These are phyloP conservation scores for Dryas octopetala DNA, from an alignment of 306 rosid genomes.

Conservation along the genomic window DNA sequence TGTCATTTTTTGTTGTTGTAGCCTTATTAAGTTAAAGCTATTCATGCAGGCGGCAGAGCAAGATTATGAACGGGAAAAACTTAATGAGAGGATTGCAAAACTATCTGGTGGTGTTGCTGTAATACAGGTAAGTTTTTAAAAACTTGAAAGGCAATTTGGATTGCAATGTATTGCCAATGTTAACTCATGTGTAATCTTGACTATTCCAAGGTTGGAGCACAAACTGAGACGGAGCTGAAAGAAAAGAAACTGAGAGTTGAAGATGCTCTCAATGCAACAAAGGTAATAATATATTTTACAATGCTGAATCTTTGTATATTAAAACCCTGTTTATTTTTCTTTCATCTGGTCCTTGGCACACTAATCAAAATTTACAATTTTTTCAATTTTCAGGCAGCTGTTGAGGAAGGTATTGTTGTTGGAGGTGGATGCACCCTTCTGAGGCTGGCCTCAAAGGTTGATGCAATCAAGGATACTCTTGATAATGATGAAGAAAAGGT, in stretches of 20 bases:
- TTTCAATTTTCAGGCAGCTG: constrained; percentile 74
- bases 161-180: not conserved
- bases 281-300: constrained; percentile 42
- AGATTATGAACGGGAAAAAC: constrained; percentile 89
- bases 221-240: constrained; percentile 98
- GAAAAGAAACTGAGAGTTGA: constrained; percentile 98
- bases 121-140: constrained; percentile 59
- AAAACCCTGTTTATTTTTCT: not conserved
- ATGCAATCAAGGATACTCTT: constrained; percentile 73
- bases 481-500: constrained; percentile 95
- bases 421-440: constrained; percentile 98
- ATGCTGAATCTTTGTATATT: not conserved
- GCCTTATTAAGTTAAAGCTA: not conserved
- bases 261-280: constrained; percentile 98
- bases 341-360: not conserved
- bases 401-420: constrained; percentile 98
- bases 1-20: not conserved
- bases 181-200: not conserved
- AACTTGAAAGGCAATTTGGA: not conserved
- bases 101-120: constrained; percentile 99
- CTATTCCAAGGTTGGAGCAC: constrained; percentile 83
- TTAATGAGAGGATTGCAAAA: constrained; percentile 90
- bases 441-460: constrained; percentile 95
- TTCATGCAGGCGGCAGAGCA: constrained; percentile 81
- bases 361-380: not conserved